phyloP scores from a whole-genome alignment of 2,329 filamentous ascomycete species.

The Fusarium incarnatum region DNA sequence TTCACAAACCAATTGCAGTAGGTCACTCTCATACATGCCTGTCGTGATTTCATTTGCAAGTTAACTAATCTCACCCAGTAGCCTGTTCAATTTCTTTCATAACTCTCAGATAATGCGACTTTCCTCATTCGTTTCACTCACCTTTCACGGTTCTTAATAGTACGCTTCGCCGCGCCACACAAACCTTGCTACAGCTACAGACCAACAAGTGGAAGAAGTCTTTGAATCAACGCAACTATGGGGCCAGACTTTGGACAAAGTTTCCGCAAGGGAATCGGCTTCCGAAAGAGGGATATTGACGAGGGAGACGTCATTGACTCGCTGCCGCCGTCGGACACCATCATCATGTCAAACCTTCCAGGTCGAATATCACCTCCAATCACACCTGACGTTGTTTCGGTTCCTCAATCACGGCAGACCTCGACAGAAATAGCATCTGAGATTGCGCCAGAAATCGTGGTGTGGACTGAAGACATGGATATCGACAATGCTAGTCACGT shows the following conservation, averaged over 20 bases:
- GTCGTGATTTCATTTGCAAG: slow-evolving; percentile 15
- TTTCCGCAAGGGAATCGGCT: slow-evolving; percentile 35
- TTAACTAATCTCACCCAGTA: slow-evolving; percentile 29
- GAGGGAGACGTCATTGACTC: slow-evolving; percentile 43
- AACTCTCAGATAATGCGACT: slow-evolving; percentile 43
- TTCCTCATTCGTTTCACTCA: slow-evolving; percentile 44
- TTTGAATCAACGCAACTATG: slow-evolving; percentile 44
- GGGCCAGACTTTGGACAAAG: slow-evolving; percentile 41
- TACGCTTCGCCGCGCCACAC: slow-evolving; percentile 34
- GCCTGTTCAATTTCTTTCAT: slow-evolving; percentile 1
- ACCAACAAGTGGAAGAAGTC: slow-evolving; percentile 26
- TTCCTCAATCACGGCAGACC: slow-evolving; percentile 49
- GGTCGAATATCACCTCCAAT: slow-evolving; percentile 48
- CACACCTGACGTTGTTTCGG: slow-evolving; percentile 41
- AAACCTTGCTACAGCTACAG: slow-evolving; percentile 32
- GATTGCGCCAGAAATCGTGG: slow-evolving; percentile 58
- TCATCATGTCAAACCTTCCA: slow-evolving; percentile 42
- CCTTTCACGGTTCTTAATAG: slow-evolving; percentile 42
- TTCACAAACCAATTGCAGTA: slow-evolving; percentile 14
- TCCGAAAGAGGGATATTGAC: slow-evolving; percentile 41
- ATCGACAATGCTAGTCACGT: slow-evolving; percentile 33
- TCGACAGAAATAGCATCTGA: slow-evolving; percentile 51
- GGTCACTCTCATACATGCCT: slow-evolving; percentile 4
- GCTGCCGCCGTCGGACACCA: slow-evolving; percentile 42
- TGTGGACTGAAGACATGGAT: slow-evolving; percentile 58